Evolutionary conservation across 2,329 filamentous ascomycete genomes (phyloP).

Genomic region (Sclerotinia glacialis): DNA sequence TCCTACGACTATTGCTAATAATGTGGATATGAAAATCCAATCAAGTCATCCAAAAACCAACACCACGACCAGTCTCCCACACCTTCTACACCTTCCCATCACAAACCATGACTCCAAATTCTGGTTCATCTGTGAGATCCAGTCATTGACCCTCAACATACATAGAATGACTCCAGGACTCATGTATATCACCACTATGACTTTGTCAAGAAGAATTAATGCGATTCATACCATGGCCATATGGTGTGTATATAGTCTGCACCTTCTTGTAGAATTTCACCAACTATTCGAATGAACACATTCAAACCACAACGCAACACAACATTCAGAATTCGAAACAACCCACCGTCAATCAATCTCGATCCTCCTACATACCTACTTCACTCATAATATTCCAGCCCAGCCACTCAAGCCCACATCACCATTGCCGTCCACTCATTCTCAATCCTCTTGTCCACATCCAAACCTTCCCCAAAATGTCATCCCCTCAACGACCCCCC

Average conservation of each 20-base stretch:
- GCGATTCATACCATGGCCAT: too few species aligned
- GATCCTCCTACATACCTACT: too few species aligned
- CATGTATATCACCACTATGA: not conserved
- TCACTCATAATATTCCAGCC: not conserved
- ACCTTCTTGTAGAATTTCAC: not conserved
- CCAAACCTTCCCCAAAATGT: not conserved
- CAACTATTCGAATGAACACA: not conserved
- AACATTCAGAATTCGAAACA: too few species aligned
- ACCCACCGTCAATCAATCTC: too few species aligned
- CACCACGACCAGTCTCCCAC: not conserved
- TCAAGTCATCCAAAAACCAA: not conserved
- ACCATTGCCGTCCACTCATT: not conserved
- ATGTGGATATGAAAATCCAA: not conserved
- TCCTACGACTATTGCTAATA: conserved; percentile 15
- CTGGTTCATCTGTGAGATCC: not conserved
- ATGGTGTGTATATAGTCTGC: not conserved
- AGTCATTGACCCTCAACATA: not conserved
- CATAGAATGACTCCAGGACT: not conserved
- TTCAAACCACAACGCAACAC: not conserved
- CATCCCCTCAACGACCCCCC: not conserved
- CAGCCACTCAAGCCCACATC: not conserved
- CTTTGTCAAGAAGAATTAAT: not conserved
- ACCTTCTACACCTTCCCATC: not conserved
- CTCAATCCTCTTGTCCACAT: too few species aligned
- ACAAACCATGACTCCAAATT: not conserved